These are phyloP conservation scores for Nitzschia inconspicua DNA, from an alignment of 108 stramenopile species.

Conservation along the genomic window DNA sequence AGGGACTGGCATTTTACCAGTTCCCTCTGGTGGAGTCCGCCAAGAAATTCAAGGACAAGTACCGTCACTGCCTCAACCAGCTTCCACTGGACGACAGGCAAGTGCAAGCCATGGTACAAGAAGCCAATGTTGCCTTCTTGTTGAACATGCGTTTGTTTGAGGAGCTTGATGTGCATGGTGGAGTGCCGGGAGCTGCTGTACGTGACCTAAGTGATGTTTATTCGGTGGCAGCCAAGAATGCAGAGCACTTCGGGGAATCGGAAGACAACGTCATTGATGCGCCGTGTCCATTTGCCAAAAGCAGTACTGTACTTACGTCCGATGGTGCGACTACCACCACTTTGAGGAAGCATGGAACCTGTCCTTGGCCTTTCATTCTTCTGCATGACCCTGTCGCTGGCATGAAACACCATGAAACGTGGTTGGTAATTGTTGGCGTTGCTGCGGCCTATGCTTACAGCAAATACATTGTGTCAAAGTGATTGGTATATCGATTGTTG, in stretches of 20 bases:
- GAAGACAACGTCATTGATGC: not conserved
- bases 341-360: conserved; percentile 26
- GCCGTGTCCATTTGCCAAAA: conserved; percentile 48
- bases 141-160: conserved; percentile 89
- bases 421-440: conserved; percentile 63
- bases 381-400: conserved; percentile 71
- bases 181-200: conserved; percentile 56
- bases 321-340: too few relatives aligned
- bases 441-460: conserved; percentile 27
- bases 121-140: conserved; percentile 88
- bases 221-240: not conserved
- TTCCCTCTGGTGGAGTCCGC: conserved; percentile 59
- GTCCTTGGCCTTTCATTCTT: conserved; percentile 89
- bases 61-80: conserved; percentile 67
- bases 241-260: not conserved
- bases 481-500: too few relatives aligned
- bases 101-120: conserved; percentile 59
- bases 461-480: too few relatives aligned
- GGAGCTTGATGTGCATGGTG: conserved; percentile 77
- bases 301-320: conserved; percentile 16
- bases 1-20: conserved; percentile 80
- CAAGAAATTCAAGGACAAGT: conserved; percentile 85
- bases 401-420: conserved; percentile 75
- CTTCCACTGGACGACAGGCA: conserved; percentile 34
- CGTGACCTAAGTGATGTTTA: conserved; percentile 60